Evolutionary conservation across 495 filamentous ascomycete genomes (phyloP).

Genomic region (Aspergillus baeticus): DNA sequence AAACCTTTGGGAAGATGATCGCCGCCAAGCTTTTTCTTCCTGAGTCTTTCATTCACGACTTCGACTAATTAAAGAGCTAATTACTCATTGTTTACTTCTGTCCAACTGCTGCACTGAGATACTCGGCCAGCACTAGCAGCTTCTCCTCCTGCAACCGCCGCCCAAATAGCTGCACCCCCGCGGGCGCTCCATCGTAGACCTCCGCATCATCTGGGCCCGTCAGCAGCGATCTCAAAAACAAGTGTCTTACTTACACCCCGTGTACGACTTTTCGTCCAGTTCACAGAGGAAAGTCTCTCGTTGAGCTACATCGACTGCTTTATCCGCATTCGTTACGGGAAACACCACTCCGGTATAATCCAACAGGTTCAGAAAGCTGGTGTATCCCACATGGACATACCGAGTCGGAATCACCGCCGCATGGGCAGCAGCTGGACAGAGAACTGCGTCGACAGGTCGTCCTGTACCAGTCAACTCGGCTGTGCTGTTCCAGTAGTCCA

Average conservation of each 20-base stretch:
- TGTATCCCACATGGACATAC: conserved; percentile 53
- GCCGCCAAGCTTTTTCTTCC: conserved; percentile 22
- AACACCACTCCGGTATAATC: conserved; percentile 59
- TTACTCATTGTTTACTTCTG: not conserved
- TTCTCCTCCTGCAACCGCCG: conserved; percentile 17
- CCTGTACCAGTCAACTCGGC: conserved; percentile 52
- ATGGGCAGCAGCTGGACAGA: conserved; percentile 45
- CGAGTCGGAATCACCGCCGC: conserved; percentile 48
- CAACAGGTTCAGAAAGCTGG: conserved; percentile 51
- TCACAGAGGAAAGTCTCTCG: conserved; percentile 38
- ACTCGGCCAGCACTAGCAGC: conserved; percentile 15
- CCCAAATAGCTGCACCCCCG: conserved; percentile 46
- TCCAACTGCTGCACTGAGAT: not conserved
- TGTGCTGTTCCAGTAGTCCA: conserved; percentile 70
- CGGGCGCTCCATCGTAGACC: conserved; percentile 53
- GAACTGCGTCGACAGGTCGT: conserved; percentile 54
- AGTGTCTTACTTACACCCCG: conserved; percentile 49
- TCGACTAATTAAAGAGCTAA: too few relatives aligned
- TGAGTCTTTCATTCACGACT: too few relatives aligned
- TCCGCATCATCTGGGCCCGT: conserved; percentile 47
- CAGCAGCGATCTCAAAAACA: conserved; percentile 2
- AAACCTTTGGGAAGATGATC: conserved; percentile 25
- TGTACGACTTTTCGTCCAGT: conserved; percentile 40
- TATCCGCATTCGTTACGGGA: conserved; percentile 57
- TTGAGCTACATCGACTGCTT: conserved; percentile 47